These are phyloP conservation scores for Rhodomyrtus psidioides DNA, from an alignment of 441 rosid species.

Conservation along the genomic window DNA sequence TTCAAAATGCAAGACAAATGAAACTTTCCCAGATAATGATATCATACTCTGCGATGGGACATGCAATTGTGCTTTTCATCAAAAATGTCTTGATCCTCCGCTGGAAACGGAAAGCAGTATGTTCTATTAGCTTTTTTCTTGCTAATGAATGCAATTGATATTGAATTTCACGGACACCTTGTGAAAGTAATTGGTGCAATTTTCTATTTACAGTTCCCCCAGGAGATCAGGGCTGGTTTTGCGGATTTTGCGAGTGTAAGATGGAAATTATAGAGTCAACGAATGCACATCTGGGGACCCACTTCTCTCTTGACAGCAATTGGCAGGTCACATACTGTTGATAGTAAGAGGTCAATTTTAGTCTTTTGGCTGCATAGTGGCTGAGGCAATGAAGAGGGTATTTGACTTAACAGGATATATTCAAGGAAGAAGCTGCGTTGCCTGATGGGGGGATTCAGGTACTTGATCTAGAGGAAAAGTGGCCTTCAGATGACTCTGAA, in stretches of 20 bases:
- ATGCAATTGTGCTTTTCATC: slow-evolving; percentile 92
- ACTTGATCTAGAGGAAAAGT: slow-evolving; percentile 60
- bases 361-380: neutral
- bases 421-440: slow-evolving; percentile 65
- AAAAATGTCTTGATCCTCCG: slow-evolving; percentile 92
- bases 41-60: slow-evolving; percentile 94
- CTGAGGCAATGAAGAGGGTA: neutral
- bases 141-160: neutral
- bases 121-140: slow-evolving; percentile 10
- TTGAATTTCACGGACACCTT: slow-evolving; percentile 4
- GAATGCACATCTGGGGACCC: slow-evolving; percentile 95
- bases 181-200: slow-evolving; percentile 12
- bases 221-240: slow-evolving; percentile 97
- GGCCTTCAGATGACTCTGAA: slow-evolving; percentile 98
- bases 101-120: slow-evolving; percentile 80
- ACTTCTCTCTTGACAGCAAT: slow-evolving; percentile 49
- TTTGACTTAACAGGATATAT: slow-evolving; percentile 58
- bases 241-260: slow-evolving; percentile 84
- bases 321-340: slow-evolving; percentile 61
- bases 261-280: slow-evolving; percentile 84
- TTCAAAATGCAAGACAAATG: slow-evolving; percentile 81
- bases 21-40: slow-evolving; percentile 86
- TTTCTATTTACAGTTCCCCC: slow-evolving; percentile 72
- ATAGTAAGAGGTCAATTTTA: neutral
- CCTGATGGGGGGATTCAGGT: slow-evolving; percentile 47